These are phyloP conservation scores for Picea glauca DNA, from an alignment of 75 land plant genomes.

Conservation along the genomic window DNA sequence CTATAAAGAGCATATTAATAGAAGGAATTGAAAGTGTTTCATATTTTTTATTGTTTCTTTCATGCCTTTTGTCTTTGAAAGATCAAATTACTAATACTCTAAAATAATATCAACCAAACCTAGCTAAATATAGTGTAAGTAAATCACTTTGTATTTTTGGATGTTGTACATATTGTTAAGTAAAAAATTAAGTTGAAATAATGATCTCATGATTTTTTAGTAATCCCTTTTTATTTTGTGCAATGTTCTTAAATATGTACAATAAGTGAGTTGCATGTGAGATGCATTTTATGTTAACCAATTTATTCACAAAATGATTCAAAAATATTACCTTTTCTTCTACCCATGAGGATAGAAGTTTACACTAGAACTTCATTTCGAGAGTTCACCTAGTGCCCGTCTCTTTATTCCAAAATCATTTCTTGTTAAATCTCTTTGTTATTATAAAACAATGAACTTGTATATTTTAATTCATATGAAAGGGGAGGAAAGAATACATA, in stretches of 20 bases:
- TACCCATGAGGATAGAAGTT: neutral
- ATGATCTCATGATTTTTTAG: neutral
- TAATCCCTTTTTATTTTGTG: neutral
- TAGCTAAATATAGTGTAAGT: constrained; percentile 9
- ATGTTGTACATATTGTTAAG: constrained; percentile 6
- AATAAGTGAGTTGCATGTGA: neutral
- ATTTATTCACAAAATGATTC: neutral
- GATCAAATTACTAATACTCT: constrained; percentile 6
- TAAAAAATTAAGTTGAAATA: neutral
- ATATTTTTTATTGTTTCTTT: constrained; percentile 30
- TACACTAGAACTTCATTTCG: neutral
- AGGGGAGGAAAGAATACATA: neutral
- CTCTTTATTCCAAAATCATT: neutral
- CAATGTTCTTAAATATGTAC: neutral
- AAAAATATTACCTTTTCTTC: neutral
- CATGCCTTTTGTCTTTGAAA: constrained; percentile 17
- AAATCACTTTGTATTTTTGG: constrained; percentile 23
- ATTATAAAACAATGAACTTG: neutral
- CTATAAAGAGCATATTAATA: neutral
- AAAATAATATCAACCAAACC: constrained; percentile 14
- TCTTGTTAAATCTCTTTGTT: neutral
- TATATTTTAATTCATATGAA: neutral
- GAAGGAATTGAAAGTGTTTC: neutral
- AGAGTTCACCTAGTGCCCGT: neutral
- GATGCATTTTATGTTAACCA: neutral